Percentiles rank a stretch among this genome's conserved stretches.
phyloP scores from a whole-genome alignment of 768 basidiomycete genomes.

The Mrakia hoshinonis region DNA sequence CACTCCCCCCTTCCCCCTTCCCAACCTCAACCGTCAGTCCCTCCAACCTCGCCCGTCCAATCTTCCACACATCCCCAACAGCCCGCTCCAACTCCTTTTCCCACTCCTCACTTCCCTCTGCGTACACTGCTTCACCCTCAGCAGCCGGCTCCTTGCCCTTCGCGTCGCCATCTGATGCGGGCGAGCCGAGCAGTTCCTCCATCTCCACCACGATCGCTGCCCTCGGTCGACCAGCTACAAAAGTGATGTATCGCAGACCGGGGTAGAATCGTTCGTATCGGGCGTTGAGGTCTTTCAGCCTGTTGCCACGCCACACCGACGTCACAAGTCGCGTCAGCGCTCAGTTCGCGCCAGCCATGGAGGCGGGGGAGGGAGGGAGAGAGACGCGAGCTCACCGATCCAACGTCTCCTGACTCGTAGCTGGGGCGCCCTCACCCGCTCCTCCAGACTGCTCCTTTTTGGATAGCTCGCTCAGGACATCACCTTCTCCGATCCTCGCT shows the following conservation, averaged over 20 bases:
- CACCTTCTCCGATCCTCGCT: conserved; percentile 72
- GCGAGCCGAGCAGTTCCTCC: conserved; percentile 52
- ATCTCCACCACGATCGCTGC: conserved; percentile 67
- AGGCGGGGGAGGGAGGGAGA: not conserved
- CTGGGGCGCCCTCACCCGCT: conserved; percentile 45
- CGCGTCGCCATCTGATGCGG: not conserved
- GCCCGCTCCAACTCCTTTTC: conserved; percentile 60
- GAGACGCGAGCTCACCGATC: conserved; percentile 43
- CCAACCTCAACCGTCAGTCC: not conserved
- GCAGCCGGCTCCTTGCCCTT: not conserved
- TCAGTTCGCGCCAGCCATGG: not conserved
- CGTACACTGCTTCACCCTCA: not conserved
- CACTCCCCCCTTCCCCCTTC: not conserved
- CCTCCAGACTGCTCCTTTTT: conserved; percentile 64
- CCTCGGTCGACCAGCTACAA: conserved; percentile 75
- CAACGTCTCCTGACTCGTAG: conserved; percentile 66
- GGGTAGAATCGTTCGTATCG: conserved; percentile 67
- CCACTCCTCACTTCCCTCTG: conserved; percentile 49
- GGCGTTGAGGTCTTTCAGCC: conserved; percentile 61
- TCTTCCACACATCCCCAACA: conserved; percentile 60
- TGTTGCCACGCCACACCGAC: conserved; percentile 14
- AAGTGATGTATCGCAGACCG: conserved; percentile 78
- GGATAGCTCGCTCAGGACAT: conserved; percentile 64
- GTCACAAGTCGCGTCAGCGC: not conserved
- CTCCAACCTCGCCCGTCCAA: conserved; percentile 61